A percentile compares a stretch with the other conserved stretches of the same genome.
Conservation (phyloP, 495 filamentous ascomycete genomes). For the Thozetella sp. region DNA sequence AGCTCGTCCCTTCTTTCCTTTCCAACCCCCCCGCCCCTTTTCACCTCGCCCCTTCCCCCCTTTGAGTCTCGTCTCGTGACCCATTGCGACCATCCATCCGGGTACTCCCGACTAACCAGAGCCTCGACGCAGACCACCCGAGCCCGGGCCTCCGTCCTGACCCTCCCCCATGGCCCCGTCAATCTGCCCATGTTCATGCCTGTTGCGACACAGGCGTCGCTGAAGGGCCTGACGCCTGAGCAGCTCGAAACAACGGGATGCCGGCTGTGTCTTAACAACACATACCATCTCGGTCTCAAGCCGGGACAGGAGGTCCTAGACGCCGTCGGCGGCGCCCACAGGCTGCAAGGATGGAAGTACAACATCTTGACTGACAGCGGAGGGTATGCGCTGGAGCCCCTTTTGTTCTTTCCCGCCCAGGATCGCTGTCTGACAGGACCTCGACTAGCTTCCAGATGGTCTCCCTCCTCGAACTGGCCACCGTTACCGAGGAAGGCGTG, state of each 20-base stretch:
- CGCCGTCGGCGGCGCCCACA: slow-evolving; percentile 87
- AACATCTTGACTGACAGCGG: slow-evolving; percentile 98
- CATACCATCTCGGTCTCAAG: slow-evolving; percentile 94
- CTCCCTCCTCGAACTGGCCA: slow-evolving; percentile 89
- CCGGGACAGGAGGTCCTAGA: slow-evolving; percentile 89
- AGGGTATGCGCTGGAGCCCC: slow-evolving; percentile 63
- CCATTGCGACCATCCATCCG: neutral
- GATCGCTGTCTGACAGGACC: slow-evolving; percentile 5
- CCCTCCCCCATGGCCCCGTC: slow-evolving; percentile 89
- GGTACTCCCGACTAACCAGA: slow-evolving; percentile 2
- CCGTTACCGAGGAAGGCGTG: slow-evolving; percentile 93
- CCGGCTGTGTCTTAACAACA: slow-evolving; percentile 93
- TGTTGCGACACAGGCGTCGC: slow-evolving; percentile 93
- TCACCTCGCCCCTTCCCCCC: neutral
- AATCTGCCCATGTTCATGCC: slow-evolving; percentile 96
- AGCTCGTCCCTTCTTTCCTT: neutral
- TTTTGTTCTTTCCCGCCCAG: neutral
- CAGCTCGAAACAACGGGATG: slow-evolving; percentile 89
- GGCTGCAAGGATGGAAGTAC: slow-evolving; percentile 90
- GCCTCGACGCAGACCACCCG: slow-evolving; percentile 73
- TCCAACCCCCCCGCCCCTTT: neutral
- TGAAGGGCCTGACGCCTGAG: slow-evolving; percentile 93
- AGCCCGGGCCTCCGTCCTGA: slow-evolving; percentile 87
- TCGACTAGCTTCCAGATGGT: slow-evolving; percentile 92
- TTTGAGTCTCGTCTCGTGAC: neutral